These are phyloP conservation scores for Diplotaxis tenuifolia DNA, from an alignment of 345 rosid species.

Conservation along the genomic window DNA sequence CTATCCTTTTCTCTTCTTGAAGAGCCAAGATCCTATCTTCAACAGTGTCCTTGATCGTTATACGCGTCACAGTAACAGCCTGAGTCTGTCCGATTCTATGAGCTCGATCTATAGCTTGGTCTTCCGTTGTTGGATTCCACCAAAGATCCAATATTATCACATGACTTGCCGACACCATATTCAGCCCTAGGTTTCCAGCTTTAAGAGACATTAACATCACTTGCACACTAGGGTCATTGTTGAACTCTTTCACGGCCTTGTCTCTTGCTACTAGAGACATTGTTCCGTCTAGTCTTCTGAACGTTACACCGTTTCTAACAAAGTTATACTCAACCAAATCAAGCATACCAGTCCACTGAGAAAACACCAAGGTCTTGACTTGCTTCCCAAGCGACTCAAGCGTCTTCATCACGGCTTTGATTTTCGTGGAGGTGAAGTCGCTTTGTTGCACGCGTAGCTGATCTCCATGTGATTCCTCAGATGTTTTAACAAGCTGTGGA, in stretches of 20 bases:
- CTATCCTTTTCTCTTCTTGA: not conserved
- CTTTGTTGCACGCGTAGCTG: not conserved
- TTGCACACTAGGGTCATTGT: not conserved
- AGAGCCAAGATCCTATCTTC: not conserved
- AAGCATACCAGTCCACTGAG: not conserved
- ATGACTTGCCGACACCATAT: not conserved
- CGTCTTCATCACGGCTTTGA: not conserved
- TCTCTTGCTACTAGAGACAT: not conserved
- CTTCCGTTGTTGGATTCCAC: conserved; percentile 3
- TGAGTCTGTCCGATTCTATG: not conserved
- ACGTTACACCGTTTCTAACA: not conserved
- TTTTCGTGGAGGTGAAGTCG: not conserved
- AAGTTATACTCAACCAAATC: not conserved
- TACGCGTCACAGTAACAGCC: not conserved
- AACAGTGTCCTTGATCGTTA: not conserved
- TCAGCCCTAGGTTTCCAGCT: not conserved
- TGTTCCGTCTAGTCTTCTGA: not conserved
- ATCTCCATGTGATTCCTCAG: not conserved
- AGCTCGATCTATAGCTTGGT: not conserved
- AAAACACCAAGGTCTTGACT: not conserved
- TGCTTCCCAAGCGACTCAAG: not conserved
- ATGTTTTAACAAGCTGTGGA: not conserved
- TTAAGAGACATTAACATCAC: conserved; percentile 1
- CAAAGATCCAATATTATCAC: not conserved
- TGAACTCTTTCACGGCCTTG: not conserved